Percentiles rank a stretch among this genome's conserved stretches.
phyloP scores from a whole-genome alignment of 2,329 filamentous ascomycete species.

The Hortaea sp. region DNA sequence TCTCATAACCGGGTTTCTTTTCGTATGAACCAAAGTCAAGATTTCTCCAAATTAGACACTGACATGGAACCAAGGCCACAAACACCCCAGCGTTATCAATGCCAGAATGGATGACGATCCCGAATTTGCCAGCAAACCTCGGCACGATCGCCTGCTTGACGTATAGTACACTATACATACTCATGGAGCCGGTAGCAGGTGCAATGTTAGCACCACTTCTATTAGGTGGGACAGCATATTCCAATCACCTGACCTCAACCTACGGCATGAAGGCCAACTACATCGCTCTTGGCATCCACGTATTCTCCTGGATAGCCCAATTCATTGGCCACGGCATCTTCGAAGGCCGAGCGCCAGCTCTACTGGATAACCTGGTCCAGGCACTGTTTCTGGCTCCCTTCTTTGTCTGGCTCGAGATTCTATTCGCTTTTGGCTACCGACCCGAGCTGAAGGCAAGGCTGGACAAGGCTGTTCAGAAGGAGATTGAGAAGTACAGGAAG shows the following conservation, averaged over 20 bases:
- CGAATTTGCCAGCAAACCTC: conserved; percentile 50
- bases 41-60: too few relatives aligned
- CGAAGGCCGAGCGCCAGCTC: conserved; percentile 76
- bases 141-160: conserved; percentile 48
- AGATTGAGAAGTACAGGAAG: conserved; percentile 64
- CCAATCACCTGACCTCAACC: conserved; percentile 62
- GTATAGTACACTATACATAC: conserved; percentile 73
- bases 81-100: conserved; percentile 46
- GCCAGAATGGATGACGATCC: conserved; percentile 43
- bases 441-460: conserved; percentile 76
- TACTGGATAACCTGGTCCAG: conserved; percentile 86
- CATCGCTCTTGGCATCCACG: conserved; percentile 58
- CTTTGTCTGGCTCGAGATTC: conserved; percentile 91
- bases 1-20: conserved; percentile 57
- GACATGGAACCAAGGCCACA: conserved; percentile 36
- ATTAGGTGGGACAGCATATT: conserved; percentile 61
- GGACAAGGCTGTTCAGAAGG: conserved; percentile 61
- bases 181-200: conserved; percentile 90
- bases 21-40: conserved; percentile 44
- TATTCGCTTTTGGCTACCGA: conserved; percentile 85
- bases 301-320: conserved; percentile 75
- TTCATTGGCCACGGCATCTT: conserved; percentile 87
- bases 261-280: conserved; percentile 52
- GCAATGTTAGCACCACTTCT: conserved; percentile 66
- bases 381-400: conserved; percentile 87